Evolutionary conservation across 2,329 filamentous ascomycete genomes (phyloP).

Genomic region (Aspergillus fijiensis): DNA sequence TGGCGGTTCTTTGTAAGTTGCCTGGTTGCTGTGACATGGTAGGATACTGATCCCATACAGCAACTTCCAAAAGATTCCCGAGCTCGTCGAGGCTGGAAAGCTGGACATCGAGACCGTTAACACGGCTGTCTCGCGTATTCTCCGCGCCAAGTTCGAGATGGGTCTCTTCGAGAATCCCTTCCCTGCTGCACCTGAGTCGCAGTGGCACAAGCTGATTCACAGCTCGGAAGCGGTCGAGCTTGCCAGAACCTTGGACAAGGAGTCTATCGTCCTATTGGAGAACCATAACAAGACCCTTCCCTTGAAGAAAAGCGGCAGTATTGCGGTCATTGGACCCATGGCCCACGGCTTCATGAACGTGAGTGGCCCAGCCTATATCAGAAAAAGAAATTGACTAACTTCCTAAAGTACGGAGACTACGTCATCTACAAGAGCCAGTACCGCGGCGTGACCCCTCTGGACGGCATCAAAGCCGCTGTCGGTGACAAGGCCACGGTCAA

Average conservation of each 20-base stretch:
- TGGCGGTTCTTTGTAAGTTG: constrained; percentile 61
- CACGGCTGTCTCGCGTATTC: constrained; percentile 63
- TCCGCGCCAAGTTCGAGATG: constrained; percentile 67
- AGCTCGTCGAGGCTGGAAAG: constrained; percentile 61
- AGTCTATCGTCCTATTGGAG: constrained; percentile 62
- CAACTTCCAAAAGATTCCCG: constrained; percentile 66
- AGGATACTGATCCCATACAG: constrained; percentile 19
- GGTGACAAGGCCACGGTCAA: constrained; percentile 58
- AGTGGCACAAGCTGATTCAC: constrained; percentile 62
- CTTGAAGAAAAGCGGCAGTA: constrained; percentile 62
- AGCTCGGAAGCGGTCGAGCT: constrained; percentile 59
- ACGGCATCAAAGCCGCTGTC: constrained; percentile 64
- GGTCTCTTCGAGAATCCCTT: constrained; percentile 73
- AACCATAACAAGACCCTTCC: constrained; percentile 57
- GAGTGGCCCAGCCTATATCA: constrained; percentile 26
- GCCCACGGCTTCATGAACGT: constrained; percentile 69
- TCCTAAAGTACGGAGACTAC: constrained; percentile 66
- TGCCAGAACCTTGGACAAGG: constrained; percentile 63
- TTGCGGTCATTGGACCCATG: constrained; percentile 75
- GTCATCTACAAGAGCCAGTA: constrained; percentile 65
- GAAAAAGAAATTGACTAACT: neutral
- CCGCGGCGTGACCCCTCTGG: constrained; percentile 66
- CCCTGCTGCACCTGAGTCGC: constrained; percentile 54
- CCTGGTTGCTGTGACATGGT: neutral
- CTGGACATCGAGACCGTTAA: constrained; percentile 62